Base-by-base conservation (phyloP, 257 asterid genomes). In the Solanum habrochaites region DNA sequence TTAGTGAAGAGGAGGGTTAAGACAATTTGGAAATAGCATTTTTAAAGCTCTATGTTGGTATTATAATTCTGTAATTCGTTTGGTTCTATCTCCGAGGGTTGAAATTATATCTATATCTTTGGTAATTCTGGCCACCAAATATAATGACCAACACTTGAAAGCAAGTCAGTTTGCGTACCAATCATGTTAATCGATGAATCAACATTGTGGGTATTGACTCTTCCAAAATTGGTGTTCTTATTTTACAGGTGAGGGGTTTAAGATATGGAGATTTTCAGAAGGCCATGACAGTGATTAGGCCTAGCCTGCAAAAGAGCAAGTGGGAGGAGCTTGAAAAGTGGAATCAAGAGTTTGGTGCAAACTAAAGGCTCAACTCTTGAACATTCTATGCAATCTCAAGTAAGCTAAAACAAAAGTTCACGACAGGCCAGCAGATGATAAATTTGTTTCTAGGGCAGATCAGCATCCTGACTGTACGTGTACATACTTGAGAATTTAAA, bases 281-380 rank as follows among this genome's bases (percentile, higher is more conserved):
- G 90, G 98, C 99, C 67, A 94, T 91, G 98, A 89, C 91, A 62
- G 98, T 92, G 40, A 92, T 97, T 18, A 87, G 97, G 58, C 98
- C 99, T 23, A 97, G 99, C 92, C 93, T 97, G 86, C 97, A 94
- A 90, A 94, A 92, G 93, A 91, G 94, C 91, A 94, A 94, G 91
- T 97, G 99, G 99, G 93, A 90, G 87, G 99, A 97, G 89, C 98
- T 97, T 32, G 98, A 95, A 69, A 91, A 64, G 82, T 97, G 99
- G 99, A 97, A 97, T 86, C 90, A 88, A 77, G 98, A 95, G 90
- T 97, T 94, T 27, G 99, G 99, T 67, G 91, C 98, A 29, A 94
- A 89, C 91, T 95, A 92, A 93, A 69, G 9, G 43, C 35, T 13
- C 83, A 40, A 80, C 66, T 45, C 67, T 29, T 15, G 84, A 78